Conservation (phyloP, 768 basidiomycete species). For the Russula sp. region DNA sequence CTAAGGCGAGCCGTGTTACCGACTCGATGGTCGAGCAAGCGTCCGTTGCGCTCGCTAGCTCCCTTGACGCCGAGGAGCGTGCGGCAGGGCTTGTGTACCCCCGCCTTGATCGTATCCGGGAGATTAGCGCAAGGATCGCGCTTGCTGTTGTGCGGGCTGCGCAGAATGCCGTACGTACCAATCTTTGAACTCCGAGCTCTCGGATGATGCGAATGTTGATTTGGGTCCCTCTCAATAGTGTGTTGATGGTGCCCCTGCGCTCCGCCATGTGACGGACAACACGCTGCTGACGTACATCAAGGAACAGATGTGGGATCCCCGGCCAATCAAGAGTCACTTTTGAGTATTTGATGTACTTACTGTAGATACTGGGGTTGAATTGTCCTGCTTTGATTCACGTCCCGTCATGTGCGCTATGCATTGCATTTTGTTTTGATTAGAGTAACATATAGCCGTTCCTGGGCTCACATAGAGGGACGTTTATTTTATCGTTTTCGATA, state of each 20-base stretch:
- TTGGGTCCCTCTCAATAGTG: constrained; percentile 16
- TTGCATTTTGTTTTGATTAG: constrained; percentile 9
- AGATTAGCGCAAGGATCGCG: constrained; percentile 74
- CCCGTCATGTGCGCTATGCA: not conserved
- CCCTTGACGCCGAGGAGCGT: constrained; percentile 64
- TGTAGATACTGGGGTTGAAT: not conserved
- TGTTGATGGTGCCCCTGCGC: constrained; percentile 29
- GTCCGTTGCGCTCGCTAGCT: constrained; percentile 68
- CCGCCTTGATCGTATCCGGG: constrained; percentile 73
- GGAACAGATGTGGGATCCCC: constrained; percentile 69
- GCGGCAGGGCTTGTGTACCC: constrained; percentile 71
- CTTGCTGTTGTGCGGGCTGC: constrained; percentile 70
- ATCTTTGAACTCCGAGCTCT: not conserved
- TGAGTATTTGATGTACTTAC: not conserved
- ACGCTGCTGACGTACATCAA: constrained; percentile 49
- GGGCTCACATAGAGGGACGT: constrained; percentile 3
- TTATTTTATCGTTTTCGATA: constrained; percentile 5
- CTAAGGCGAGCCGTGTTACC: constrained; percentile 63
- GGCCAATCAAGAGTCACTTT: constrained; percentile 8
- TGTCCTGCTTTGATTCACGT: not conserved
- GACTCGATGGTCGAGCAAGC: constrained; percentile 88
- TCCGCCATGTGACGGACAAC: constrained; percentile 50
- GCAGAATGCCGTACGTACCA: constrained; percentile 55
- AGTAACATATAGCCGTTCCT: constrained; percentile 8
- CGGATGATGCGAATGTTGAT: constrained; percentile 2